A percentile compares a stretch with the other conserved stretches of the same genome.
These are phyloP conservation scores for Zalaria sp. DNA, from an alignment of 2,329 filamentous ascomycete genomes.

Conservation along the genomic window DNA sequence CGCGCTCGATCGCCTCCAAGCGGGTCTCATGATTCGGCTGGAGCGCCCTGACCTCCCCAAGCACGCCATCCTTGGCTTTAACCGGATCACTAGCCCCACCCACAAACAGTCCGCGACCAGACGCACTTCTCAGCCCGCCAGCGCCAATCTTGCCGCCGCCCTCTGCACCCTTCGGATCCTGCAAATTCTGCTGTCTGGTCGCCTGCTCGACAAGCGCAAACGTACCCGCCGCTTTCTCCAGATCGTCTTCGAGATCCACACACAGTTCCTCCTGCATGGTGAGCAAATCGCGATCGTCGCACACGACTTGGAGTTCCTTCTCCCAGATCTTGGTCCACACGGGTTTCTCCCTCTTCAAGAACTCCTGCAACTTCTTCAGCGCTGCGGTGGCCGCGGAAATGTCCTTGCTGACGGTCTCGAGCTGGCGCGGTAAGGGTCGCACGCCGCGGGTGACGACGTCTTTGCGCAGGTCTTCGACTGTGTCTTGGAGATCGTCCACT, in stretches of 20 bases:
- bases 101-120: too few species aligned
- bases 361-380: slow-evolving; percentile 88
- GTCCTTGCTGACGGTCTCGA: slow-evolving; percentile 81
- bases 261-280: slow-evolving; percentile 94
- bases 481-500: slow-evolving; percentile 93
- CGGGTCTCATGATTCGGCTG: slow-evolving; percentile 89
- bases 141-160: slow-evolving; percentile 17
- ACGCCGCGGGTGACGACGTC: slow-evolving; percentile 91
- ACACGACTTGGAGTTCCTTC: slow-evolving; percentile 89
- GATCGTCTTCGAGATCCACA: slow-evolving; percentile 80
- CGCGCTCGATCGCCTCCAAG: slow-evolving; percentile 91
- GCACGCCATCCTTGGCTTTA: slow-evolving; percentile 76
- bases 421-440: slow-evolving; percentile 74
- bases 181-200: slow-evolving; percentile 86
- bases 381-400: slow-evolving; percentile 70
- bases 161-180: slow-evolving; percentile 33
- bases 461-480: slow-evolving; percentile 92
- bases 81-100: slow-evolving; percentile 42
- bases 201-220: slow-evolving; percentile 93
- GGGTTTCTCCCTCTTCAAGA: slow-evolving; percentile 80
- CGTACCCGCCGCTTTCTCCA: slow-evolving; percentile 87
- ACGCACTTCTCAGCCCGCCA: too few species aligned
- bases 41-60: slow-evolving; percentile 84
- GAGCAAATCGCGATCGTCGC: slow-evolving; percentile 86
- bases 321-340: slow-evolving; percentile 99